Evolutionary conservation across 805 yeast genomes (phyloP).

Genomic region (Wickerhamomyces canadensis): DNA sequence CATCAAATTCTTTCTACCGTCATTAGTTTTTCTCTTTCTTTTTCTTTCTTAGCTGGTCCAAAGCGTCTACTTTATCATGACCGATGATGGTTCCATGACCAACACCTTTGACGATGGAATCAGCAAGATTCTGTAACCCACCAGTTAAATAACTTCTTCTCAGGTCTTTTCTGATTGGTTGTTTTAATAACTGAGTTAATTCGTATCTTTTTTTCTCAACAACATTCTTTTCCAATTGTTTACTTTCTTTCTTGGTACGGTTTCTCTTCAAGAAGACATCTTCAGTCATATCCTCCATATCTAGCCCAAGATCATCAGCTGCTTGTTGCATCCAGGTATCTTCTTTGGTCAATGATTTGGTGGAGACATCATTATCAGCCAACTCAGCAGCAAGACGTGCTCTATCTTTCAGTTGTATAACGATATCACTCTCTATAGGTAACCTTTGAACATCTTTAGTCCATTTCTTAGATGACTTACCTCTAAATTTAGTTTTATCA

Average conservation of each 20-base stretch:
- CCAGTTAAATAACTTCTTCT: slow-evolving; percentile 75
- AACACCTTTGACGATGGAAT: slow-evolving; percentile 60
- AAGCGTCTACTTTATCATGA: slow-evolving; percentile 59
- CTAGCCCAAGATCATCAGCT: slow-evolving; percentile 89
- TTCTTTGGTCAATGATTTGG: slow-evolving; percentile 59
- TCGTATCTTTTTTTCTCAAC: slow-evolving; percentile 41
- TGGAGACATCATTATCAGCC: slow-evolving; percentile 64
- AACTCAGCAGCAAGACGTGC: slow-evolving; percentile 63
- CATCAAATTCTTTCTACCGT: background rate
- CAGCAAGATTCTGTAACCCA: slow-evolving; percentile 74
- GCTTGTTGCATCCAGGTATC: slow-evolving; percentile 82
- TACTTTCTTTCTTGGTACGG: slow-evolving; percentile 48
- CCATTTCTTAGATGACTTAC: slow-evolving; percentile 36
- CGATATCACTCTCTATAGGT: slow-evolving; percentile 71
- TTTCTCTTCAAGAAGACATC: slow-evolving; percentile 63
- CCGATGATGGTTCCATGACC: slow-evolving; percentile 71
- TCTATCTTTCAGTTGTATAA: slow-evolving; percentile 66
- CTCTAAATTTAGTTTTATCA: slow-evolving; percentile 22
- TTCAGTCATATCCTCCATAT: slow-evolving; percentile 61
- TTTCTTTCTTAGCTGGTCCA: slow-evolving; percentile 46
- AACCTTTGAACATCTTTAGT: slow-evolving; percentile 58
- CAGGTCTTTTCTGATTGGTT: slow-evolving; percentile 55
- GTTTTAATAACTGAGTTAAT: slow-evolving; percentile 44
- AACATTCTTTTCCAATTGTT: slow-evolving; percentile 48
- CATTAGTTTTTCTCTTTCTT: background rate